phyloP scores from a whole-genome alignment of 495 filamentous ascomycete genomes.

The Podospora pseudoanserina region DNA sequence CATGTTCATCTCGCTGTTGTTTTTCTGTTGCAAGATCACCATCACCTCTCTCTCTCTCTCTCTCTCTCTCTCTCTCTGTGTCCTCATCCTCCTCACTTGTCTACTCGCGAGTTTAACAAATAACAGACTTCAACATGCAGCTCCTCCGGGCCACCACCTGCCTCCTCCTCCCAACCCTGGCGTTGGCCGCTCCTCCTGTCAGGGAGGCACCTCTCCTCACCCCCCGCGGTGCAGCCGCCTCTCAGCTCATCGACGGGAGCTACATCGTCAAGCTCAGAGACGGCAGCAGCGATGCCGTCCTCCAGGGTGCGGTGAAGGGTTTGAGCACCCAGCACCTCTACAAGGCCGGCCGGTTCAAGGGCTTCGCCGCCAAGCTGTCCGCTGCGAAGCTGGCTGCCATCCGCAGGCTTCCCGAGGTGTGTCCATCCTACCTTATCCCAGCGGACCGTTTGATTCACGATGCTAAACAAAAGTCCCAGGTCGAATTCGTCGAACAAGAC shows the following conservation, averaged over 20 bases:
- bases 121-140: constrained; percentile 16
- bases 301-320: constrained; percentile 32
- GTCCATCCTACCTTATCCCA: background rate
- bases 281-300: constrained; percentile 33
- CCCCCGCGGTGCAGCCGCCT: constrained; percentile 24
- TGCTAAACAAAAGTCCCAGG: constrained; percentile 25
- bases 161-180: constrained; percentile 24
- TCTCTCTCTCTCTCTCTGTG: too few relatives aligned
- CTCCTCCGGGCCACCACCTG: constrained; percentile 13
- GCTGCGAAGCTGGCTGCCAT: constrained; percentile 37
- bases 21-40: background rate
- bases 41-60: background rate
- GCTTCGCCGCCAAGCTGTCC: constrained; percentile 39
- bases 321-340: constrained; percentile 39
- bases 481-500: constrained; percentile 52
- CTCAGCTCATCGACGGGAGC: constrained; percentile 42
- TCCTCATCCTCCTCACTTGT: background rate
- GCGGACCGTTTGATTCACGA: background rate
- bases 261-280: constrained; percentile 57
- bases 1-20: background rate
- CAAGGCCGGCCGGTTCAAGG: constrained; percentile 38
- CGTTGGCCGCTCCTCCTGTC: constrained; percentile 3
- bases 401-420: constrained; percentile 42
- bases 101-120: background rate
- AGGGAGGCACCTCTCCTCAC: constrained; percentile 35